Base-by-base conservation (phyloP, 2,329 filamentous ascomycete species). In the Colletotrichum echinochloae region DNA sequence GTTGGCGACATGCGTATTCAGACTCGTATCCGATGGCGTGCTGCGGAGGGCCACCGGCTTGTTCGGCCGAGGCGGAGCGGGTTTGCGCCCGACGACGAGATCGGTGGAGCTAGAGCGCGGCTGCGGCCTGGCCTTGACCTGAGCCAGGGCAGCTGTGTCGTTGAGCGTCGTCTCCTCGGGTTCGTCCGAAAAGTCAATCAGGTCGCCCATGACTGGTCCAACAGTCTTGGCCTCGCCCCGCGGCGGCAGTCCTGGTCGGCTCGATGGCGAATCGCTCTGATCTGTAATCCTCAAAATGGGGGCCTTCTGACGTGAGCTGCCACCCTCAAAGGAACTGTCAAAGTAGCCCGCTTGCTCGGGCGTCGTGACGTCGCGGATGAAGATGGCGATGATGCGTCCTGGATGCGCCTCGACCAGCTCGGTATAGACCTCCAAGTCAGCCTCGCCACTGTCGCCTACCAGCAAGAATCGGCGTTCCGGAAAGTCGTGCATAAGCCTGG, bases 401-500 rank as follows among this genome's bases (percentile, higher is more conserved):
- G 95, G 95, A 75, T 98, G 91, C 2, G 93, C 90, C 41, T 95
- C 77, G 0, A 92, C 95, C n/a, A 97, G 88, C 73, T 99, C 96
- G 0, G 95, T 98, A 77, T 99, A 99, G 0, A 98, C 94, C 79
- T 99, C 97, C 3, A 99, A 85, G 81, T 99, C 97, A 9, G 95
- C 96, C 81, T 99, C 96, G 46, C 97, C 96, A 75, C 95, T 98
- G 78, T 99, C 96, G 11, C 96, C 96, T 12, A 98, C 92, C 2
- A 99, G 86, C 3, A 99, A 89, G 77, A 99, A 99, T 75, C 90
- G 94, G 54, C 96, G 87, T 60, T 94, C 88, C 0, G 96, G 96
- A 75, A 99, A 99, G 78, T 99, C 97, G 64, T 87, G 86, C 77
- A 98, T 86, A 33, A 99, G 92, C 75, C 91, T 91, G 73, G 97